A percentile compares a stretch with the other conserved stretches of the same genome.
These are phyloP conservation scores for Dryas integrifolia DNA, from an alignment of 331 rosid genomes.

Conservation along the genomic window DNA sequence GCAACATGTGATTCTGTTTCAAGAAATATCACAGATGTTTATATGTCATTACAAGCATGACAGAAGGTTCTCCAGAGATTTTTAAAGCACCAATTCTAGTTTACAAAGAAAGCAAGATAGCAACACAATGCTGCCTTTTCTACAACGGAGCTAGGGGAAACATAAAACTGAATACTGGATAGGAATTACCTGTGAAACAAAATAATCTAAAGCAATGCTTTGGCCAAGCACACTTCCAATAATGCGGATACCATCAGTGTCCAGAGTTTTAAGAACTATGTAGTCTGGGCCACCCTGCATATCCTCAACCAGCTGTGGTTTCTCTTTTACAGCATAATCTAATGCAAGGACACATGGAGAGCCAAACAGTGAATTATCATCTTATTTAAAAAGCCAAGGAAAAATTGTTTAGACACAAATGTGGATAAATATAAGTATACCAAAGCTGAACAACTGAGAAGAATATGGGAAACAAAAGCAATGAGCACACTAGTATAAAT, in stretches of 20 bases:
- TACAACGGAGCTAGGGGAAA: not conserved
- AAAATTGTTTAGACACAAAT: not conserved
- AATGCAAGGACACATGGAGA: conserved; percentile 20
- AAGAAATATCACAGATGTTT: conserved; percentile 9
- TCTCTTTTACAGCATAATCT: conserved; percentile 93
- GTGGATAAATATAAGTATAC: too few species aligned
- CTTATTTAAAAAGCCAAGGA: not conserved
- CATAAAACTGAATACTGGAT: not conserved
- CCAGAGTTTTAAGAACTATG: conserved; percentile 78
- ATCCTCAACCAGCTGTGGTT: conserved; percentile 68
- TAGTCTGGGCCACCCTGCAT: conserved; percentile 93
- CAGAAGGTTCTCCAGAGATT: not conserved
- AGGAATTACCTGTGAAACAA: conserved; percentile 84
- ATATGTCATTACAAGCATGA: not conserved
- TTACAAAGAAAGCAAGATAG: not conserved
- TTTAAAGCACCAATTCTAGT: not conserved
- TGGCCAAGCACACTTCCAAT: conserved; percentile 96
- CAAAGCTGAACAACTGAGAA: too few species aligned
- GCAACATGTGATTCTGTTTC: not conserved
- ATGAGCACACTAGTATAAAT: too few species aligned
- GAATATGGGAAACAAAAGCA: too few species aligned
- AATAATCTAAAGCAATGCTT: conserved; percentile 97
- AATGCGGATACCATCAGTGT: conserved; percentile 82
- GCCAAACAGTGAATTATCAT: not conserved
- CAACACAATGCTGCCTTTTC: not conserved